Evolutionary conservation across 306 rosid species (phyloP), one percentile per base, ranked within the genome.

Genomic region (Vicia faba): DNA sequence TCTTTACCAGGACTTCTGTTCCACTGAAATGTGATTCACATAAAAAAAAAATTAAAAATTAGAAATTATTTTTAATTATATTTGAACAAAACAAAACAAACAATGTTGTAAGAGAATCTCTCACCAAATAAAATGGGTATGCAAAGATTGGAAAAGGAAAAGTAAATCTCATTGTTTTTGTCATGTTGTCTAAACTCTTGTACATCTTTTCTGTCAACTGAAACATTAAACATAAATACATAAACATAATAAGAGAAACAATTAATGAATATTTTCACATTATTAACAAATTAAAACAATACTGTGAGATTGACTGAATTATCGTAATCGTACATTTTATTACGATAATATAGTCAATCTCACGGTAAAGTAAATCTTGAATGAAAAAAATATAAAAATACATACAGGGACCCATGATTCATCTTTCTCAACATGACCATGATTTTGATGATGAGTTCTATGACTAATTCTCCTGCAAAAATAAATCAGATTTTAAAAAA

Each of bases 321-420:
- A 31, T 1, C 8, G 36, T 31, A 31, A 31, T 29, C 7, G 35
- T 29, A 29, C n/a, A 29, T 31, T 31, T 31, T 31, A 0, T 31
- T 31, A 33, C 38, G 2, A 5, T 40, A 1, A 9, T 11, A 11
- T 5, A 0, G 5, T 10, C 5, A 3, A 40, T 10, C 5, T 40
- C 4, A 11, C 14, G 0, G 4, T 40, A 40, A 20, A 0, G 4
- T 40, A 40, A 20, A 20, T 19, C 0, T 4, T 33, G 19, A 14
- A 7, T 18, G 11, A 2, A 39, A 53, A 16, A 60, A 39, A 11
- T 1, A 19, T 10, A 57, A n/a, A 10, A 55, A 5, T 33, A 82
- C 88, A 57, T 81, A 95, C 97, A 7, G 97, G 97, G 70, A 95
- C 99, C 99, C 97, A 95, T 4, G 97, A 88, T 75, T 95, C 97